Conservation (phyloP, 1,284 basidiomycete species). For the Xanthoconium separans region DNA sequence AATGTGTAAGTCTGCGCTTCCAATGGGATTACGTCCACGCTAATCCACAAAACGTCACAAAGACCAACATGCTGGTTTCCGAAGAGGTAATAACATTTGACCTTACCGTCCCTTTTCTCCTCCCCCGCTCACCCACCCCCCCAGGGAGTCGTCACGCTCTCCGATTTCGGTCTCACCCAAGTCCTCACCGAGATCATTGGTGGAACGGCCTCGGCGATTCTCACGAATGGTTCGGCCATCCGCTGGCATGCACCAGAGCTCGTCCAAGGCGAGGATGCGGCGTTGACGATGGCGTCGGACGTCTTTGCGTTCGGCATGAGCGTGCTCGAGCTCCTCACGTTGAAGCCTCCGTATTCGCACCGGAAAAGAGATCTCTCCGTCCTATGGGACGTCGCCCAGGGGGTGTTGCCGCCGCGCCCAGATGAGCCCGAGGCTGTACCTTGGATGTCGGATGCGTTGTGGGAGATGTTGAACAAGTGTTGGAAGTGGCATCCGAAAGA, state of each 20-base stretch:
- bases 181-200: constrained; percentile 53
- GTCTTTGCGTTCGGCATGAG: constrained; percentile 60
- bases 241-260: constrained; percentile 62
- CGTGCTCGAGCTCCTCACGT: constrained; percentile 52
- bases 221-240: constrained; percentile 44
- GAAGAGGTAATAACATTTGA: constrained; percentile 22
- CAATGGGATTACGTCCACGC: background rate
- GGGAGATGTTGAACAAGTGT: constrained; percentile 43
- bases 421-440: constrained; percentile 26
- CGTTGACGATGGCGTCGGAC: constrained; percentile 47
- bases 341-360: constrained; percentile 47
- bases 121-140: background rate
- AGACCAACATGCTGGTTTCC: constrained; percentile 58
- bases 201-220: constrained; percentile 39
- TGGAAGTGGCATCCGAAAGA: constrained; percentile 39
- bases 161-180: constrained; percentile 64
- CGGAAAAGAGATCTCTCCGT: constrained; percentile 47
- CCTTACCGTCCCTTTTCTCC: background rate
- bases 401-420: constrained; percentile 42
- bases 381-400: constrained; percentile 40
- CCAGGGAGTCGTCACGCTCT: constrained; percentile 49
- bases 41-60: constrained; percentile 9
- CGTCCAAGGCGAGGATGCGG: constrained; percentile 38
- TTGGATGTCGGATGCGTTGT: constrained; percentile 47
- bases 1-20: constrained; percentile 48